Percentiles rank a stretch among this genome's conserved stretches.
These are phyloP conservation scores for Leonotis leonurus DNA, from an alignment of 257 asterid genomes.

Conservation along the genomic window DNA sequence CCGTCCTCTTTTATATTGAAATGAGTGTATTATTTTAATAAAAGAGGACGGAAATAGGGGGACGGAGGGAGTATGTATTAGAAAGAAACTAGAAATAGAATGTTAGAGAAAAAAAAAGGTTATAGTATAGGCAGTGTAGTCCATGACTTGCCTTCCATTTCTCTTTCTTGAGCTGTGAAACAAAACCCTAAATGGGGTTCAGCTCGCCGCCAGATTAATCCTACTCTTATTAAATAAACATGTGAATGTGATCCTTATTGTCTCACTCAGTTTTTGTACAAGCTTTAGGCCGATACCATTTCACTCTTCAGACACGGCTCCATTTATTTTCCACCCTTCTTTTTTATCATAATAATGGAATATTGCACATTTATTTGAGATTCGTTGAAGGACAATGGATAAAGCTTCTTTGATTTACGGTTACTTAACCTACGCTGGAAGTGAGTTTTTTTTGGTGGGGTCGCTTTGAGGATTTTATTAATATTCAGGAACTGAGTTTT, in stretches of 20 bases:
- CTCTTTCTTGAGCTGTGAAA: conserved; percentile 18
- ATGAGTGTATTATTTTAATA: too few species aligned
- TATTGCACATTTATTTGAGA: conserved; percentile 13
- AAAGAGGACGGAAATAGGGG: too few species aligned
- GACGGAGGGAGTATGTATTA: too few species aligned
- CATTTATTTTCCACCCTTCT: neutral
- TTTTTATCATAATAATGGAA: neutral
- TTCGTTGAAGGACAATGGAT: conserved; percentile 25
- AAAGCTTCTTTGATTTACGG: conserved; percentile 11
- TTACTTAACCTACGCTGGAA: conserved; percentile 15
- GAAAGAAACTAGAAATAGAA: too few species aligned
- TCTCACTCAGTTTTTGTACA: conserved; percentile 18
- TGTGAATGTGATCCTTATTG: conserved; percentile 14
- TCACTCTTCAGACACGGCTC: conserved; percentile 4
- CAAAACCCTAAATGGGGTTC: conserved; percentile 81
- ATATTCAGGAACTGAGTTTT: conserved; percentile 14
- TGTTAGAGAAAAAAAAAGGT: neutral
- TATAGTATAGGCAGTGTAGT: neutral
- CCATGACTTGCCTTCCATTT: neutral
- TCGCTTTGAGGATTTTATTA: conserved; percentile 17
- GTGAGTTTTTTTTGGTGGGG: conserved; percentile 25
- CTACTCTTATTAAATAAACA: conserved; percentile 20
- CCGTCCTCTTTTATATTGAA: too few species aligned
- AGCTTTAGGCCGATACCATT: conserved; percentile 18
- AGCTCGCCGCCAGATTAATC: conserved; percentile 81